phyloP scores from a whole-genome alignment of 768 basidiomycete species.

The Podaxis carcinomalis region DNA sequence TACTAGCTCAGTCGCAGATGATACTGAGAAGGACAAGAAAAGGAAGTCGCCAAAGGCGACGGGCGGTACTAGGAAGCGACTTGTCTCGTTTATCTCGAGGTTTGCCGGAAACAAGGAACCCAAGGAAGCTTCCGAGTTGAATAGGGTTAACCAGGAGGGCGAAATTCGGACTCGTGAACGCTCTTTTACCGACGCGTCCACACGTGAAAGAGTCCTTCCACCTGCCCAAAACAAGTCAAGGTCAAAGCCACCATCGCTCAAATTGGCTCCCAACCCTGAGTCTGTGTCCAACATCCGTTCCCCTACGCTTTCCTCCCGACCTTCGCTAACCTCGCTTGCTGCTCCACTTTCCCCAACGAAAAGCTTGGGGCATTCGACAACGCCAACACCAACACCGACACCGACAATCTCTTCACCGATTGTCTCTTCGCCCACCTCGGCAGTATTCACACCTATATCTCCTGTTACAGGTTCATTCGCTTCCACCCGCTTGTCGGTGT shows the following conservation, averaged over 20 bases:
- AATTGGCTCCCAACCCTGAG: neutral
- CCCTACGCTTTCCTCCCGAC: slow-evolving; percentile 1
- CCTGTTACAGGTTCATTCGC: neutral
- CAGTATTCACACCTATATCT: neutral
- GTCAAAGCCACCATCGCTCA: slow-evolving; percentile 7
- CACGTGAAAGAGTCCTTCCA: neutral
- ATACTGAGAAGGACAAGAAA: slow-evolving; percentile 12
- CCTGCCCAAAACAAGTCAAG: neutral
- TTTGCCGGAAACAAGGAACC: slow-evolving; percentile 6
- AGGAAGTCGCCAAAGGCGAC: neutral
- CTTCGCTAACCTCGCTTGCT: neutral
- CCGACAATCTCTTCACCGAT: neutral
- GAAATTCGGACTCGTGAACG: neutral
- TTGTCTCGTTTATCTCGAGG: slow-evolving; percentile 14
- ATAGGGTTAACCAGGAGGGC: neutral
- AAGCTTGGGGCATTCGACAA: neutral
- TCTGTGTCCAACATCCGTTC: slow-evolving; percentile 3
- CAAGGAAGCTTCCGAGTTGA: neutral
- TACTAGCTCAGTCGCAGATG: slow-evolving; percentile 6
- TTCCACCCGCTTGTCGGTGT: slow-evolving; percentile 1
- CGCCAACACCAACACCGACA: neutral
- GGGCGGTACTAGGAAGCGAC: slow-evolving; percentile 10
- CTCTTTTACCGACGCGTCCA: neutral
- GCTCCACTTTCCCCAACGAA: neutral
- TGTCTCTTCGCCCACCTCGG: neutral